These are phyloP conservation scores for Linum trigynum DNA, from an alignment of 345 rosid species.

Conservation along the genomic window DNA sequence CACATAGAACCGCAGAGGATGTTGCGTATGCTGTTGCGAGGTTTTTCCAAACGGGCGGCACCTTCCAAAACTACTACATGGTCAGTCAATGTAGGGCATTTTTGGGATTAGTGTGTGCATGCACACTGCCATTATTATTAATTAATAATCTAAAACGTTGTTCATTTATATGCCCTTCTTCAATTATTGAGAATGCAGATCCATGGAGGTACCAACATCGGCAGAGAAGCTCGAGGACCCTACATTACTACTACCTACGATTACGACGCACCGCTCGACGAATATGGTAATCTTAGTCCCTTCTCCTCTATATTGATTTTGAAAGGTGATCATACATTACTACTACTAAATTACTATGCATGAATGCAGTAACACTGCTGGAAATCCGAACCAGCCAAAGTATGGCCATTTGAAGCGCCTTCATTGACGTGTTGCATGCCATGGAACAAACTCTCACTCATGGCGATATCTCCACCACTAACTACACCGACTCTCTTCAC, in stretches of 20 bases:
- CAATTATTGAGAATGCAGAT: not conserved
- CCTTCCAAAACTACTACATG: constrained; percentile 17
- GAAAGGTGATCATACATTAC: no score
- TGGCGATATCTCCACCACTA: not conserved
- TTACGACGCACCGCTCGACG: constrained; percentile 18
- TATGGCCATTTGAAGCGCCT: constrained; percentile 24
- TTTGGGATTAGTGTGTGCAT: not conserved
- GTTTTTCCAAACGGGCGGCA: constrained; percentile 11
- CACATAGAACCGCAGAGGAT: constrained; percentile 17
- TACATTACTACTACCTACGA: constrained; percentile 17
- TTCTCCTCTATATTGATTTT: no score
- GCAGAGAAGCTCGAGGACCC: constrained; percentile 12
- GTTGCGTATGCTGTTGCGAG: constrained; percentile 14
- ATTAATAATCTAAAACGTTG: not conserved
- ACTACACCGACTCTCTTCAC: no score
- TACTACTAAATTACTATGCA: not conserved
- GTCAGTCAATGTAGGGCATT: not conserved
- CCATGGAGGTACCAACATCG: constrained; percentile 19
- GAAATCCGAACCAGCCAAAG: constrained; percentile 22
- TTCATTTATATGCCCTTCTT: not conserved
- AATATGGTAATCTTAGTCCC: constrained; percentile 8
- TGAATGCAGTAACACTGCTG: not conserved
- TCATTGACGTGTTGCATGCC: not conserved
- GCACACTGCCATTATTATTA: not conserved
- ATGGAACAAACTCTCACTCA: constrained; percentile 9